Evolutionary conservation across 176 grass and related monocot species (phyloP), one percentile per base, ranked within the genome.

Genomic region (Carex myosuroides): DNA sequence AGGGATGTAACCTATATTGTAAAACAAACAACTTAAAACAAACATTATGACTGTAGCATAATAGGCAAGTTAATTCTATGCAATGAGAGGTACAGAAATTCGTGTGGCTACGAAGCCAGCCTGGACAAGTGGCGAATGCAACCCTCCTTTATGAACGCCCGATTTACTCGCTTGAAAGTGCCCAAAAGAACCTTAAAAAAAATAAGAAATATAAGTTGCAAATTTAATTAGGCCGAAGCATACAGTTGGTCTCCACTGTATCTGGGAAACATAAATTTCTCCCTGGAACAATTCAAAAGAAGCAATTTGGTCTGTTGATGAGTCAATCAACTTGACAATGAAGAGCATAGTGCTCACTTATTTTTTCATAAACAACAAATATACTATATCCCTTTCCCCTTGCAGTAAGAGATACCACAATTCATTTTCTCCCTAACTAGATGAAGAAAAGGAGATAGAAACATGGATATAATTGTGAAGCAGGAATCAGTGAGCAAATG

Each of bases 111-210:
- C 91, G 89, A 98, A 98, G 69, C 92, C 91, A 83, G 95, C 92
- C 85, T 91, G 94, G 41, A 98, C 95, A 66, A 98, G 70, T 44
- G 95, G 79, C 7, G 70, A 87, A 90, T 93, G 67, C 77, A 98
- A 54, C 33, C 95, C 95, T 77, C 95, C 95, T 86, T 85, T 98
- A 87, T 98, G 95, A 39, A 95, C 92, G 18, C 91, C 91, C 39
- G 95, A 98, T 89, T 85, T 91, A 90, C 92, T 95, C 75, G 92
- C 95, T 93, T 98, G 95, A 70, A 98, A 98, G 80, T 98, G 95
- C 48, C 95, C 95, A 88, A 98, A 98, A 82, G 95, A 98, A 24
- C 95, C 95, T 98, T 87, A 80, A 88, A 79, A 55, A 65, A 48
- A 52, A 64, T 17, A 50, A 83, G 5, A 55, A 2, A 76, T 5